Conservation (phyloP, 805 yeast genomes). For the Schwanniomyces pseudopolymorphus region DNA sequence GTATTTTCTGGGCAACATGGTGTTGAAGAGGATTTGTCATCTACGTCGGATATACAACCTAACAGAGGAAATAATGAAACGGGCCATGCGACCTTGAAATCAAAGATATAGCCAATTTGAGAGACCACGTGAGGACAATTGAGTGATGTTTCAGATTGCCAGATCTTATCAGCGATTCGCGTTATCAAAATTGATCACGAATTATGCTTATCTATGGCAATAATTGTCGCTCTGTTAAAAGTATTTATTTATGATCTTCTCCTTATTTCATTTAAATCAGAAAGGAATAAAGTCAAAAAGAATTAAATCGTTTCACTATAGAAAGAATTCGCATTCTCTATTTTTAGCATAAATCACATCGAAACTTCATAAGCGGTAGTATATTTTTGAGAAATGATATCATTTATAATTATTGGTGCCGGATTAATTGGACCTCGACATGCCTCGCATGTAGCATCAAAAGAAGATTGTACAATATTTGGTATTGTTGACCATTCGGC, state of each 20-base stretch:
- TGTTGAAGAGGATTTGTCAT: neutral
- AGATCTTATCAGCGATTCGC: neutral
- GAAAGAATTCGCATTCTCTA: too few relatives aligned
- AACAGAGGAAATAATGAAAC: neutral
- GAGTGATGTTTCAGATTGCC: neutral
- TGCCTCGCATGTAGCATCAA: conserved; percentile 29
- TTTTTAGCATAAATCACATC: too few relatives aligned
- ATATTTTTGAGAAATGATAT: conserved; percentile 5
- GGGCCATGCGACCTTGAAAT: neutral
- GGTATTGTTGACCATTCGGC: conserved; percentile 37
- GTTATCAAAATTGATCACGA: neutral
- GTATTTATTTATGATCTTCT: neutral
- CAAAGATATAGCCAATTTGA: neutral
- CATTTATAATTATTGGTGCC: conserved; percentile 35
- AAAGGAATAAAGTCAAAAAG: too few relatives aligned
- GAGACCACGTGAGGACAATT: neutral
- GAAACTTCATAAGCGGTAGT: too few relatives aligned
- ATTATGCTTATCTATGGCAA: neutral
- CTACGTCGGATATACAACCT: neutral
- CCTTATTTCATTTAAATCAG: neutral
- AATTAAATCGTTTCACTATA: too few relatives aligned
- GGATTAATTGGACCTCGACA: conserved; percentile 44
- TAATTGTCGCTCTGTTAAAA: too few relatives aligned
- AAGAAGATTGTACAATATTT: conserved; percentile 26
- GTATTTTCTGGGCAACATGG: conserved; percentile 14